Evolutionary conservation across 805 yeast species (phyloP), one percentile per base, ranked within the genome.

Genomic region (Saccharomycopsis amapae): DNA sequence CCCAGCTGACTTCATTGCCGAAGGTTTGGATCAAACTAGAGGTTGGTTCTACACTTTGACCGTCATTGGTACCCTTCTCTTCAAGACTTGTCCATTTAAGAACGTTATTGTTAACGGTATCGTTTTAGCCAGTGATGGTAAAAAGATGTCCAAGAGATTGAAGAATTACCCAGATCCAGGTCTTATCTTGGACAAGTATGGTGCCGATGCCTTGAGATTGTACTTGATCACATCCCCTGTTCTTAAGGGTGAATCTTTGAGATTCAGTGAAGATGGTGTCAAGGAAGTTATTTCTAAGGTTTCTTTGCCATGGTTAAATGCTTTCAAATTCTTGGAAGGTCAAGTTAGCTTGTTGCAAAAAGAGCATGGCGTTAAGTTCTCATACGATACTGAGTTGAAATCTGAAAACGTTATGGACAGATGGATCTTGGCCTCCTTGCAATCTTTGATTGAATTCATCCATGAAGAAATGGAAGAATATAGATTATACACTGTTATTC

Each of bases 1-100:
- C 81, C 98, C 98, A 39, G 99, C 96, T 38, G 90, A 93, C 66
- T 93, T 93, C 68, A 93, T 93, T 59, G 83, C 96, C 50, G 99
- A 93, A 74, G 99, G 99, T 69, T 77, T 93, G 58, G 99, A 93
- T 69, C 99, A 93, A 73, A 93, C 99, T 49, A 86, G 99, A 78
- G 99, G 99, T 63, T 93, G 99, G 99, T 93, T 93, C 71, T 93
- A 93, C 68, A 93, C 98, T 44, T 75, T 93, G 64, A 82, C 95
- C 38, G 96, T 93, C 20, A 75, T 93, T 59, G 98, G 97, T 65
- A 86, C 96, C 48, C 97, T 90, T 58, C 71, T 93, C 58, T 93
- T 93, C 71, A 81, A 84, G 59, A 76, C 81, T 49, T 94, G 95
- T 53, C 97, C 99, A 41, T 93, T 84, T 74, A 72, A 90, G 67